phyloP scores from a whole-genome alignment of 192 early-diverging fungal genomes.

The Podila epicladia region DNA sequence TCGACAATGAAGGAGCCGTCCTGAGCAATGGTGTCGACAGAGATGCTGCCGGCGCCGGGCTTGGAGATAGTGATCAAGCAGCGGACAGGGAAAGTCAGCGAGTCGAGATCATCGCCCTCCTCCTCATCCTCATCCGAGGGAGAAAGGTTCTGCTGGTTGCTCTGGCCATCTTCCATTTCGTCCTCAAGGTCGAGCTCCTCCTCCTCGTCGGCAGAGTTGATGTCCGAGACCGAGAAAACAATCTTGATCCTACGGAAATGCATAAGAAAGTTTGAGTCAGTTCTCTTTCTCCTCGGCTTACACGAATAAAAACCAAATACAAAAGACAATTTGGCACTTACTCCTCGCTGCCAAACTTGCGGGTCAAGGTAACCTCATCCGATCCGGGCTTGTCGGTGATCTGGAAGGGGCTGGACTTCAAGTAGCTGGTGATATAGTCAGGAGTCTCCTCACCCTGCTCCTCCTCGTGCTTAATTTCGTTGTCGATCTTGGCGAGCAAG shows the following conservation, averaged over 20 bases:
- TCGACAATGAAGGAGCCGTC: slow-evolving; percentile 91
- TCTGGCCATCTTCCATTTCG: slow-evolving; percentile 51
- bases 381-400: slow-evolving; percentile 82
- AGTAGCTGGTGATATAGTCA: slow-evolving; percentile 44
- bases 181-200: slow-evolving; percentile 70
- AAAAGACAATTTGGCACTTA: slow-evolving; percentile 48
- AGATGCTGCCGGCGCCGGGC: slow-evolving; percentile 77
- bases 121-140: slow-evolving; percentile 62
- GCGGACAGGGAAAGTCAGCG: slow-evolving; percentile 72
- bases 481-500: slow-evolving; percentile 23
- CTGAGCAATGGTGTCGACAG: slow-evolving; percentile 82
- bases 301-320: slow-evolving; percentile 7
- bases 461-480: slow-evolving; percentile 50
- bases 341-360: slow-evolving; percentile 93
- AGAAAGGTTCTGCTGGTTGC: slow-evolving; percentile 43
- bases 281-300: not conserved
- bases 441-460: slow-evolving; percentile 41
- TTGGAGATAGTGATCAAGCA: slow-evolving; percentile 81
- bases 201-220: slow-evolving; percentile 79
- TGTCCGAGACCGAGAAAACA: slow-evolving; percentile 86
- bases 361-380: slow-evolving; percentile 82
- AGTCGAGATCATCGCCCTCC: slow-evolving; percentile 72
- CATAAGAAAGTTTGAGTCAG: not conserved
- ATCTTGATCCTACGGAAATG: slow-evolving; percentile 75
- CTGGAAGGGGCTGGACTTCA: slow-evolving; percentile 56